Evolutionary conservation across 805 yeast species (phyloP).

Genomic region (Komagataella mondaviorum): DNA sequence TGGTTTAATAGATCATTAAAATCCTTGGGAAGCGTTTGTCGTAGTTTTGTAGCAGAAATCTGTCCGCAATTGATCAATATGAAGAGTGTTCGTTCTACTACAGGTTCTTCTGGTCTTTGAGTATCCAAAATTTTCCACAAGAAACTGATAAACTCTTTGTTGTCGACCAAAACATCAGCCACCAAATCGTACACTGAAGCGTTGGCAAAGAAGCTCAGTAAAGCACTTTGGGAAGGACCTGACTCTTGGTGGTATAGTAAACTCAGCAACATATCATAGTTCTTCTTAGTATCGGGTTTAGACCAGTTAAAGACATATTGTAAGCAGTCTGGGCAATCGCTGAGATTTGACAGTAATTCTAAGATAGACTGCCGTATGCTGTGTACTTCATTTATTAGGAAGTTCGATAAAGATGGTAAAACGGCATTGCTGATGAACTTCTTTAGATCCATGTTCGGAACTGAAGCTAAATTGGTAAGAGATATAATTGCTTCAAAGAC

Average conservation of each 20-base stretch:
- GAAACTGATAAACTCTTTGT: slow-evolving; percentile 9
- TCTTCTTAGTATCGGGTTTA: slow-evolving; percentile 16
- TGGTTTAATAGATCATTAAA: not conserved
- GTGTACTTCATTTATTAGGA: not conserved
- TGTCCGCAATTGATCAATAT: slow-evolving; percentile 7
- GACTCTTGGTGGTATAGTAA: slow-evolving; percentile 22
- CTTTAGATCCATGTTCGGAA: slow-evolving; percentile 20
- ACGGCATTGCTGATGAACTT: not conserved
- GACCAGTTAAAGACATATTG: slow-evolving; percentile 47
- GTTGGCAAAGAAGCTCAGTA: slow-evolving; percentile 18
- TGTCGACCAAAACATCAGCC: slow-evolving; percentile 6
- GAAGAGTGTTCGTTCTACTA: slow-evolving; percentile 11
- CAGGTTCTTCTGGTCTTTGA: slow-evolving; percentile 9
- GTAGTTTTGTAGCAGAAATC: not conserved
- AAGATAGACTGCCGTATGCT: slow-evolving; percentile 17
- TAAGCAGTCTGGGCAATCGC: slow-evolving; percentile 21
- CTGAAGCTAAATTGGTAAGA: slow-evolving; percentile 34
- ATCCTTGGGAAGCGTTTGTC: not conserved
- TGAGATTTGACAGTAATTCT: slow-evolving; percentile 35
- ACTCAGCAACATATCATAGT: slow-evolving; percentile 27
- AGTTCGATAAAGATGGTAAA: not conserved
- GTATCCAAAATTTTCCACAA: slow-evolving; percentile 6
- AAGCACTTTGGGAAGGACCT: slow-evolving; percentile 21
- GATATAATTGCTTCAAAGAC: slow-evolving; percentile 32
- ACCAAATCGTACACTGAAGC: slow-evolving; percentile 14